Evolutionary conservation across 345 rosid genomes (phyloP), one percentile per base, ranked within the genome.

Genomic region (Reutealis trisperma): DNA sequence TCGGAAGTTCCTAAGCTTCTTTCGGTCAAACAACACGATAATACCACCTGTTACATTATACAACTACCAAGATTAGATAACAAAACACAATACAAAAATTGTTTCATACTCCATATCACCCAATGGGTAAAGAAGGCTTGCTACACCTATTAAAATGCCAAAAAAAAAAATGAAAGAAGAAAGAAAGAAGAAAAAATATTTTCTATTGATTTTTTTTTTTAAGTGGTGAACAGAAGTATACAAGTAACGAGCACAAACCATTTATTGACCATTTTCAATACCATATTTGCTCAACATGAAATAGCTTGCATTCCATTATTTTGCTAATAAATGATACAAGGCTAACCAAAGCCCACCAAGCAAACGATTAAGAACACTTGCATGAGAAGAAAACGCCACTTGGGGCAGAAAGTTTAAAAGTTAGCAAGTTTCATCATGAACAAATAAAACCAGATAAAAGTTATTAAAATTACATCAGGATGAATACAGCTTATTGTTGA

Each of bases 1-100:
- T 72, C 99, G 86, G 83, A 96, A 96, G 87, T 96, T 93, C 85
- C 99, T 91, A 72, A 96, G 90, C 97, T 88, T 92, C 90, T 92
- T 96, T 59, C 99, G 95, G 62, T 96, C 98, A 77, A 92, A 93
- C 72, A 96, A 86, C 64, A 88, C 81, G 68, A 92, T 82, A 16
- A 80, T 86, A 49, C 99, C 99, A 85, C 97, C 99, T 96, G 87
- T 51, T 72, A 79, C 74, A 80, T 75, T 30, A 73, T 52, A 72
- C 32, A 73, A 72, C 63, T 78, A 75, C 66, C 30, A 72, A 59
- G 14, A 55, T 62, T 2, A 15, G 21, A 61, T 24, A 24, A 63
- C 1, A 21, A 51, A 22, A 22, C 37, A 42, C 16, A 6, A 59
- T 13, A 49, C 59, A 54, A 47, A 19, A 57, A 16, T 55, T 16